phyloP scores from a whole-genome alignment of 768 basidiomycete genomes.

The Podaxis sp. region DNA sequence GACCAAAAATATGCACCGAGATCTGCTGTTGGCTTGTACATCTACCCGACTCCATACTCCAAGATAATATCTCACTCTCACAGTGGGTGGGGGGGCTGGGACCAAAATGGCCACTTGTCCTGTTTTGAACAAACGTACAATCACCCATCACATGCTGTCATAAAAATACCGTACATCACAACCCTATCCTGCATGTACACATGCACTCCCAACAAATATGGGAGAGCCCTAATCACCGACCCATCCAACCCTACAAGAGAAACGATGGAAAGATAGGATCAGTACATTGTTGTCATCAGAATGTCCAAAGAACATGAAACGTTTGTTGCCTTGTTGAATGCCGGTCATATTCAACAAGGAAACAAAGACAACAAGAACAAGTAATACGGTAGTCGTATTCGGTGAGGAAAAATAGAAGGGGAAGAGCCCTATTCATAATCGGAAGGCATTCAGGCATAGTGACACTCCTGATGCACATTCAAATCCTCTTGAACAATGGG shows the following conservation, averaged over 20 bases:
- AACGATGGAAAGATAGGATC: slow-evolving; percentile 6
- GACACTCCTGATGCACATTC: neutral
- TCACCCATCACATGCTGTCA: neutral
- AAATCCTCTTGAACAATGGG: neutral
- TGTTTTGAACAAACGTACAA: neutral
- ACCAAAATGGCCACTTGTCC: neutral
- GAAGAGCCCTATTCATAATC: neutral
- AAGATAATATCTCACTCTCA: neutral
- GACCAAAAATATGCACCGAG: neutral
- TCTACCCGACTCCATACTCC: slow-evolving; percentile 7
- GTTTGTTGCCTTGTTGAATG: neutral
- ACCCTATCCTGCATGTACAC: neutral
- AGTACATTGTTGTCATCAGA: neutral
- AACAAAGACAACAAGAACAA: neutral
- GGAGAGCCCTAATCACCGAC: slow-evolving; percentile 31
- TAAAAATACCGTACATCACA: neutral
- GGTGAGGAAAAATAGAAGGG: slow-evolving; percentile 1
- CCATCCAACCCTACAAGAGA: slow-evolving; percentile 55
- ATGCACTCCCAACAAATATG: neutral
- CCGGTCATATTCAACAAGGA: neutral
- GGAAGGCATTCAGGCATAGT: neutral
- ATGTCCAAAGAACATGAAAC: neutral
- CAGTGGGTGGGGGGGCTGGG: neutral
- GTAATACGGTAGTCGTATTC: neutral
- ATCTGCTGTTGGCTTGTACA: neutral